Percentiles rank a stretch among this genome's conserved stretches.
phyloP scores from a whole-genome alignment of 2,329 filamentous ascomycete genomes.

The Sporothrix protearum region DNA sequence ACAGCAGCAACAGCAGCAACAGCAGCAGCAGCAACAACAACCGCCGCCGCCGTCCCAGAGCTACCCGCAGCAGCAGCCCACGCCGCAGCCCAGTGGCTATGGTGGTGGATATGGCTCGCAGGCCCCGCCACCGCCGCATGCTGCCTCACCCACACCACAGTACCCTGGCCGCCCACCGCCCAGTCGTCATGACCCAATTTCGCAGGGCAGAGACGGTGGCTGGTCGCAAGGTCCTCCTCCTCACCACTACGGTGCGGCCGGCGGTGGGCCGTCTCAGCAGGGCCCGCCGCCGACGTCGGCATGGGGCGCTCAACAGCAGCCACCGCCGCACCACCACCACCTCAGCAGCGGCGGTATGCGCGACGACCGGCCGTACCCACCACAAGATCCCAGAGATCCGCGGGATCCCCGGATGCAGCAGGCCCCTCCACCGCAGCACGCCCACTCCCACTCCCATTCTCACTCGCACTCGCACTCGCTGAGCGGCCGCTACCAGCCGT shows the following conservation, averaged over 20 bases:
- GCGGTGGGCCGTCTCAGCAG: conserved; percentile 13
- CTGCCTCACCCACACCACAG: conserved; percentile 25
- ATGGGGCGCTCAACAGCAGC: conserved; percentile 26
- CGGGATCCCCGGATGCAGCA: conserved; percentile 25
- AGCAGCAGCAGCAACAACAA: conserved; percentile 26
- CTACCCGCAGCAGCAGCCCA: conserved; percentile 28
- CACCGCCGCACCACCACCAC: conserved; percentile 30
- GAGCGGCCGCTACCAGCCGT: conserved; percentile 31
- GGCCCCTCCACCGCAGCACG: conserved; percentile 29
- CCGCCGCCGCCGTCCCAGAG: conserved; percentile 15
- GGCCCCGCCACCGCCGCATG: conserved; percentile 18
- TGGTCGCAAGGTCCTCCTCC: conserved; percentile 33
- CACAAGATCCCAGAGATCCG: conserved; percentile 22
- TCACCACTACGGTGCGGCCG: conserved; percentile 27
- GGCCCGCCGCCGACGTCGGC: conserved; percentile 13
- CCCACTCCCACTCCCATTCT: conserved; percentile 30
- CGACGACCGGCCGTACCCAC: conserved; percentile 25
- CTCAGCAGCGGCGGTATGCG: conserved; percentile 25
- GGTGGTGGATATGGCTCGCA: conserved; percentile 18
- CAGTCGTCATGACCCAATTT: conserved; percentile 44
- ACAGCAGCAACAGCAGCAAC: conserved; percentile 32
- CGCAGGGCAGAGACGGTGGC: conserved; percentile 37
- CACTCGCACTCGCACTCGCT: conserved; percentile 35
- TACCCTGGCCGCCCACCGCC: conserved; percentile 49
- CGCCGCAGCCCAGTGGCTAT: conserved; percentile 21